Evolutionary conservation across 805 yeast genomes (phyloP).

Genomic region (Candida nemodendra): DNA sequence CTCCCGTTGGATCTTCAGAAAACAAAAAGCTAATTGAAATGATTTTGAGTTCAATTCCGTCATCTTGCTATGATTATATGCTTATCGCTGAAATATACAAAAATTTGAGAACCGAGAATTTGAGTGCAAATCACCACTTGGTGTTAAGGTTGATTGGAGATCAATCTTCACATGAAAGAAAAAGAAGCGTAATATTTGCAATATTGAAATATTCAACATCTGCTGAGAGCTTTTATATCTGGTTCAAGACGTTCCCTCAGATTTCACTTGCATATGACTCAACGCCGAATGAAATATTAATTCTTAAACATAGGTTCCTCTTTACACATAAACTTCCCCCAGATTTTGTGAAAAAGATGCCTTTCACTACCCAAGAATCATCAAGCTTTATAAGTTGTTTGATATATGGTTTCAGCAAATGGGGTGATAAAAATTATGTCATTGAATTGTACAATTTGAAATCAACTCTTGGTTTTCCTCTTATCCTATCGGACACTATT

Average conservation of each 20-base stretch:
- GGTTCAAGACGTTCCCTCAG: slow-evolving; percentile 9
- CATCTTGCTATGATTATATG: slow-evolving; percentile 3
- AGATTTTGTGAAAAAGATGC: slow-evolving; percentile 8
- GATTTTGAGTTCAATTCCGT: slow-evolving; percentile 2
- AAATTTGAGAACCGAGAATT: slow-evolving; percentile 1
- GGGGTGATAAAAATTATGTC: slow-evolving; percentile 21
- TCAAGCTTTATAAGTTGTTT: slow-evolving; percentile 18
- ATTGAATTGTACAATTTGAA: slow-evolving; percentile 15
- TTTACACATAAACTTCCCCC: slow-evolving; percentile 11
- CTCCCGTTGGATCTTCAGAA: background rate
- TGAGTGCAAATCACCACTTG: slow-evolving; percentile 4
- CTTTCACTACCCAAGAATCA: slow-evolving; percentile 2
- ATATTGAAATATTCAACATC: slow-evolving; percentile 6
- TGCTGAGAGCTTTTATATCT: slow-evolving; percentile 10
- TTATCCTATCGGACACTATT: slow-evolving; percentile 18
- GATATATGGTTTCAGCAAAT: slow-evolving; percentile 21
- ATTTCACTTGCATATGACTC: slow-evolving; percentile 5
- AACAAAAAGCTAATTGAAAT: slow-evolving; percentile 1
- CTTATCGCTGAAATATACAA: slow-evolving; percentile 8
- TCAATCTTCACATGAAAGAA: slow-evolving; percentile 1
- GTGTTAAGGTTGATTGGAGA: slow-evolving; percentile 5
- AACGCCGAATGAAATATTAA: slow-evolving; percentile 10
- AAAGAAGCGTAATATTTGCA: slow-evolving; percentile 7
- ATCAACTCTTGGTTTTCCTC: slow-evolving; percentile 3
- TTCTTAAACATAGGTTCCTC: slow-evolving; percentile 14